Percentiles rank a stretch among this genome's conserved stretches.
Conservation (phyloP, 2,329 filamentous ascomycete species). For the Penicillium concentricum region DNA sequence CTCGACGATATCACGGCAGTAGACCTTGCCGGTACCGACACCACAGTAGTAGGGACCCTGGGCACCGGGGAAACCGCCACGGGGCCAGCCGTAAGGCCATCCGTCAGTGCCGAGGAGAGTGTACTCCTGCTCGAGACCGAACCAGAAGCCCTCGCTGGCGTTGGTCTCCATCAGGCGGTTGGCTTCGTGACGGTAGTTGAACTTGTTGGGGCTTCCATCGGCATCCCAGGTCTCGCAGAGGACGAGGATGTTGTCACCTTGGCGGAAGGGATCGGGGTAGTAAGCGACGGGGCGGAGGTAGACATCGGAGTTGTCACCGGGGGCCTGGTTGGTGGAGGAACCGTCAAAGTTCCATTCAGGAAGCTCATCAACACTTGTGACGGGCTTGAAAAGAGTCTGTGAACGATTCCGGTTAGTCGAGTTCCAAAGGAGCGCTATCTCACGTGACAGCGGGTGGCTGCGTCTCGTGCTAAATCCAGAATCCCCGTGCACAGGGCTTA, state of each 20-base stretch:
- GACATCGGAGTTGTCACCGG: conserved; percentile 94
- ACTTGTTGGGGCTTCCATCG: conserved; percentile 95
- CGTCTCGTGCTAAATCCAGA: conserved; percentile 17
- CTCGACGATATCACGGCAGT: conserved; percentile 97
- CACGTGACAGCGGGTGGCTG: conserved; percentile 24
- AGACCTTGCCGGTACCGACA: conserved; percentile 95
- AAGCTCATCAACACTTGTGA: conserved; percentile 61
- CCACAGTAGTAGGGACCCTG: conserved; percentile 97
- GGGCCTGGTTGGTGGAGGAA: conserved; percentile 87
- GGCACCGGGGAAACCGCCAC: conserved; percentile 83
- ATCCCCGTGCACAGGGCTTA: conserved; percentile 30
- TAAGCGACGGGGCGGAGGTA: conserved; percentile 89
- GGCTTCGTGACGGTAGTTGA: conserved; percentile 94
- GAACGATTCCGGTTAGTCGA: conserved; percentile 8
- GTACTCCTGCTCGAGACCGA: conserved; percentile 98
- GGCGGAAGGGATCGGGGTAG: conserved; percentile 89
- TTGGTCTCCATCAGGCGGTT: conserved; percentile 86
- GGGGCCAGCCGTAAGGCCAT: conserved; percentile 90
- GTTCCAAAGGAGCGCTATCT: neutral
- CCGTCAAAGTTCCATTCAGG: conserved; percentile 83
- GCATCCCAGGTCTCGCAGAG: conserved; percentile 92
- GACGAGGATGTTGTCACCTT: conserved; percentile 87
- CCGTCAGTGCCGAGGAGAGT: conserved; percentile 82
- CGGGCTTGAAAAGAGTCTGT: conserved; percentile 63
- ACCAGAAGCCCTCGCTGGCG: conserved; percentile 84